Percentiles rank a stretch among this genome's conserved stretches.
phyloP scores from a whole-genome alignment of 2,329 filamentous ascomycete species.

The Phaeoacremonium minimum region DNA sequence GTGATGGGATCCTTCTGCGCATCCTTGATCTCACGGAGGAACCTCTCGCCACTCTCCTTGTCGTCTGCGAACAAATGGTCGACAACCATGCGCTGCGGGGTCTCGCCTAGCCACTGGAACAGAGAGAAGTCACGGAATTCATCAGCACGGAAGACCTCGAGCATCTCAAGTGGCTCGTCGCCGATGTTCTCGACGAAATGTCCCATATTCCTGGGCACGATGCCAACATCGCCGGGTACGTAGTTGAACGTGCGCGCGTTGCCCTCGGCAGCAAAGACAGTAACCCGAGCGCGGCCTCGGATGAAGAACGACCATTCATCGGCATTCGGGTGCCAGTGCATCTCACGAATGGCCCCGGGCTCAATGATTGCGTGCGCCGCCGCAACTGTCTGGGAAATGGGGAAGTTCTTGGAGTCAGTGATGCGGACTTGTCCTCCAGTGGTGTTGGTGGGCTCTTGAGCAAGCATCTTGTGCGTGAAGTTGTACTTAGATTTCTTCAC shows the following conservation, averaged over 20 bases:
- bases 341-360: constrained; percentile 69
- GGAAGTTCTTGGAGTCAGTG: constrained; percentile 72
- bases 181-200: constrained; percentile 81
- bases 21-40: constrained; percentile 57
- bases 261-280: constrained; percentile 67
- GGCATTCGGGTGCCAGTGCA: constrained; percentile 78
- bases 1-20: constrained; percentile 56
- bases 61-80: constrained; percentile 65
- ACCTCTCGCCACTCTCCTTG: constrained; percentile 55
- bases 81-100: constrained; percentile 59
- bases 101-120: constrained; percentile 73
- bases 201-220: constrained; percentile 73
- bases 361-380: constrained; percentile 69
- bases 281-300: constrained; percentile 65
- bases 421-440: constrained; percentile 70
- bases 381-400: constrained; percentile 67
- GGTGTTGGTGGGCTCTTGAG: constrained; percentile 61
- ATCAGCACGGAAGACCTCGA: constrained; percentile 71
- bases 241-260: constrained; percentile 74
- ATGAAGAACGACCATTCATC: constrained; percentile 84
- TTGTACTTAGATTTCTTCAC: constrained; percentile 64
- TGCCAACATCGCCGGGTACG: constrained; percentile 68
- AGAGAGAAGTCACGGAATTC: constrained; percentile 70
- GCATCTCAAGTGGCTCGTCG: constrained; percentile 69
- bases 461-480: constrained; percentile 70